These are phyloP conservation scores for Tremella yokohamensis DNA, from an alignment of 768 basidiomycete species.

Conservation along the genomic window DNA sequence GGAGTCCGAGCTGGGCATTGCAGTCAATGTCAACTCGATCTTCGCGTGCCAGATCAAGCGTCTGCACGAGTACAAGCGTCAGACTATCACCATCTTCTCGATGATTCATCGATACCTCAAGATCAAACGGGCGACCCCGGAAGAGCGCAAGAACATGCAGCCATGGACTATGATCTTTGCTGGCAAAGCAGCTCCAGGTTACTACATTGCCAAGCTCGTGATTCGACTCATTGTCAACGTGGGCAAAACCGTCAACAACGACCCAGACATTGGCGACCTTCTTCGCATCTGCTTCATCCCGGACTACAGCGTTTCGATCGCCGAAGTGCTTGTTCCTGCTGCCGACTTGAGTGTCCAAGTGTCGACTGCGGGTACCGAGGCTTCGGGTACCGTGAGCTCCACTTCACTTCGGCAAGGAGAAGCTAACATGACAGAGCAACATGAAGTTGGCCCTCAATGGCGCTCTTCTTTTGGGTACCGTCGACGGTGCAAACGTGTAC, in stretches of 20 bases:
- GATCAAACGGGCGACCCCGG: constrained; percentile 73
- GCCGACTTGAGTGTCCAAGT: constrained; percentile 95
- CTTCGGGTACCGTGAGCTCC: constrained; percentile 43
- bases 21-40: constrained; percentile 42
- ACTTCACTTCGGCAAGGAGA: constrained; percentile 60
- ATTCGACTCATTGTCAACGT: constrained; percentile 93
- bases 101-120: constrained; percentile 67
- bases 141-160: constrained; percentile 74
- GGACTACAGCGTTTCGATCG: constrained; percentile 67
- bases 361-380: constrained; percentile 92
- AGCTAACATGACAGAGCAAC: constrained; percentile 58
- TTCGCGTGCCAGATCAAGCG: constrained; percentile 60
- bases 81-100: constrained; percentile 82
- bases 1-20: constrained; percentile 44
- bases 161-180: constrained; percentile 84
- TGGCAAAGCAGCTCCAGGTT: constrained; percentile 90
- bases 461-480: constrained; percentile 76
- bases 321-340: constrained; percentile 57
- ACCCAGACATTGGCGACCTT: constrained; percentile 76
- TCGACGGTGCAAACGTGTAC: constrained; percentile 68
- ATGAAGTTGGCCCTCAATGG: constrained; percentile 66
- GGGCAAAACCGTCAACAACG: constrained; percentile 69
- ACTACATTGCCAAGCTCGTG: constrained; percentile 88
- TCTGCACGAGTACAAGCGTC: constrained; percentile 81
- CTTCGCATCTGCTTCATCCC: constrained; percentile 92